phyloP scores from a whole-genome alignment of 176 grass and related monocot species.

The Canna indica region DNA sequence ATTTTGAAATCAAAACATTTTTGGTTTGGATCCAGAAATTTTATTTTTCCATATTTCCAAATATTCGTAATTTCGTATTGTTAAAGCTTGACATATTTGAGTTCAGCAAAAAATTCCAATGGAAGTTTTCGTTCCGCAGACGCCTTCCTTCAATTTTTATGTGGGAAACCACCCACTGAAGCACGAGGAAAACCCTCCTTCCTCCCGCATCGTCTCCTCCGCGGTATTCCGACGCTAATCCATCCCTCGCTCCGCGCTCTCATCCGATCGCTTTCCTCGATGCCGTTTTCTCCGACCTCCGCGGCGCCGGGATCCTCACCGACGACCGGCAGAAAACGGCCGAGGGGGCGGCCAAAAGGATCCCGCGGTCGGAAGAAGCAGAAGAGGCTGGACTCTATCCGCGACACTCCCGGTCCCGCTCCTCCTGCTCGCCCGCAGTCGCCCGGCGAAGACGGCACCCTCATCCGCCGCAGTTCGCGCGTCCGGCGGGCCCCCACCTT shows the following conservation, averaged over 20 bases:
- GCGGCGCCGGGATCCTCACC: conserved; percentile 18
- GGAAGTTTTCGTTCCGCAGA: too few species aligned
- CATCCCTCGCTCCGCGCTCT: conserved; percentile 19
- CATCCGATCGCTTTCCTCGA: background rate
- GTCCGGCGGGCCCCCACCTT: conserved; percentile 54
- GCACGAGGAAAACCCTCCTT: background rate
- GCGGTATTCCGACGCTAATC: background rate
- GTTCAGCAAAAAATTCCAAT: too few species aligned
- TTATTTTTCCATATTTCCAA: too few species aligned
- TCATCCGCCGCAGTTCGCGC: conserved; percentile 62
- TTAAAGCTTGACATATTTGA: too few species aligned
- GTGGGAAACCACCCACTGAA: too few species aligned
- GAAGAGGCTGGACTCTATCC: conserved; percentile 83
- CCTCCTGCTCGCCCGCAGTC: conserved; percentile 11
- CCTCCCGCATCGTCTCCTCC: background rate
- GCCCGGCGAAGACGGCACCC: conserved; percentile 25
- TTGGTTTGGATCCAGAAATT: too few species aligned
- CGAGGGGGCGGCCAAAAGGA: conserved; percentile 27
- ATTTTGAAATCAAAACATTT: too few species aligned
- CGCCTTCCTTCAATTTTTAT: too few species aligned
- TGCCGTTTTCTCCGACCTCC: background rate
- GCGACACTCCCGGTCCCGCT: conserved; percentile 26
- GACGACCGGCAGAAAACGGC: conserved; percentile 25
- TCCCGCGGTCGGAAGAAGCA: conserved; percentile 57
- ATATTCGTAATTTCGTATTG: too few species aligned